Percentiles rank a stretch among this genome's conserved stretches.
Conservation (phyloP, 2,329 filamentous ascomycete species). For the Sclerotinia subarctica region DNA sequence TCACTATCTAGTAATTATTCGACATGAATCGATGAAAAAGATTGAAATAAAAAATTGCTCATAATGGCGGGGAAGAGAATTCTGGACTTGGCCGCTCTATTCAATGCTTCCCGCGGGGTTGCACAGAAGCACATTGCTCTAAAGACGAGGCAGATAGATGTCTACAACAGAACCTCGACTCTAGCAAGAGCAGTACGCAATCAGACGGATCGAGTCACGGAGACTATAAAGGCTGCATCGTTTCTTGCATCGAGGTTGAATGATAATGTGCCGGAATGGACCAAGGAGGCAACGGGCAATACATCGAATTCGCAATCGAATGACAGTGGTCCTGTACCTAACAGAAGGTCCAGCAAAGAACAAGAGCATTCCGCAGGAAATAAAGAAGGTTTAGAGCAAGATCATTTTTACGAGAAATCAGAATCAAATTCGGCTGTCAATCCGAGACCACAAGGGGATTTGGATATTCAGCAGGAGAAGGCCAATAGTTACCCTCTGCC, state of each 20-base stretch:
- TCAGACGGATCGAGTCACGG: conserved; percentile 58
- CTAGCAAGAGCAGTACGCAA: conserved; percentile 59
- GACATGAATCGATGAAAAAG: conserved; percentile 27
- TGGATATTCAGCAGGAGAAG: conserved; percentile 47
- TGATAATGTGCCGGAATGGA: conserved; percentile 42
- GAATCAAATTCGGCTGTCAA: conserved; percentile 42
- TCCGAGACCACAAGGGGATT: conserved; percentile 40
- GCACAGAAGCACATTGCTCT: conserved; percentile 61
- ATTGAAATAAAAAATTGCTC: conserved; percentile 13
- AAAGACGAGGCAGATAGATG: conserved; percentile 56
- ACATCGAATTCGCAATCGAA: conserved; percentile 26
- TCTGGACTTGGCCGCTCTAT: conserved; percentile 68
- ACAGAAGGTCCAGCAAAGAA: conserved; percentile 36
- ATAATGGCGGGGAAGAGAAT: conserved; percentile 59
- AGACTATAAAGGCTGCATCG: conserved; percentile 59
- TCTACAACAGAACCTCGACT: conserved; percentile 62
- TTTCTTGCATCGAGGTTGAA: conserved; percentile 57
- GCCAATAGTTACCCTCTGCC: conserved; percentile 45
- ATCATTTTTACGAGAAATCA: conserved; percentile 49
- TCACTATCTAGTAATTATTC: neutral
- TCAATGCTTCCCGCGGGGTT: conserved; percentile 66
- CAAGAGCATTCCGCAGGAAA: conserved; percentile 24
- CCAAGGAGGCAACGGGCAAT: conserved; percentile 27
- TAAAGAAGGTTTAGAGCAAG: conserved; percentile 46
- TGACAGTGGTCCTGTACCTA: conserved; percentile 28